Evolutionary conservation across 768 basidiomycete species (phyloP).

Genomic region (Exidia glandulosa): DNA sequence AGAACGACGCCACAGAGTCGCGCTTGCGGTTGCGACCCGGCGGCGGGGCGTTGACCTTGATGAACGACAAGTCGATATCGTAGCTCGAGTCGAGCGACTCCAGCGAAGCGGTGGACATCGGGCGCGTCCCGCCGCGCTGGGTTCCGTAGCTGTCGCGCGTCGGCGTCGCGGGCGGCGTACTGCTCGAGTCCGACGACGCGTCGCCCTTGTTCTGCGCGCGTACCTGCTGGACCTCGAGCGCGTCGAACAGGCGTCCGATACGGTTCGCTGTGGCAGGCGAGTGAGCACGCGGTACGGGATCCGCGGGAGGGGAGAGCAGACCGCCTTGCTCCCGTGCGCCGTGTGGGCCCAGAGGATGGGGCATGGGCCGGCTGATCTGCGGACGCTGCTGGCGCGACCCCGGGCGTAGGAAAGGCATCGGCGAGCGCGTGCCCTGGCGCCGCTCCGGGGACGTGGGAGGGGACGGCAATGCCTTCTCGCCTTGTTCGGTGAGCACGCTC

Average conservation of each 20-base stretch:
- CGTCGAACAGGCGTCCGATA: background rate
- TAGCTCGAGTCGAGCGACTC: background rate
- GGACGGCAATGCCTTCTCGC: background rate
- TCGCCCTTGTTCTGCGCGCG: background rate
- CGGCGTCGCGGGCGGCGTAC: background rate
- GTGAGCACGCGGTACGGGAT: background rate
- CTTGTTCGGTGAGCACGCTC: no score
- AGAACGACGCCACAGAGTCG: slow-evolving; percentile 27
- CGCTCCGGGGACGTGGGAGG: background rate
- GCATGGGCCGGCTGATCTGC: background rate
- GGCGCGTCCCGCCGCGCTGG: background rate
- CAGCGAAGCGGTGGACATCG: background rate
- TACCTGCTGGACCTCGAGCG: background rate
- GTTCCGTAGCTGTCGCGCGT: background rate
- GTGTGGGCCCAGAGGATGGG: background rate
- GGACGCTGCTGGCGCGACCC: background rate
- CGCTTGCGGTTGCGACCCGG: slow-evolving; percentile 10
- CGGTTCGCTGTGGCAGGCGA: background rate
- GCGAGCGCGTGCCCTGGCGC: background rate
- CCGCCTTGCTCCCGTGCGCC: background rate
- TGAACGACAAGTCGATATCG: background rate
- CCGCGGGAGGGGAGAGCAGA: background rate
- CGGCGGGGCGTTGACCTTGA: background rate
- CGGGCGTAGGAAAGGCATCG: background rate
- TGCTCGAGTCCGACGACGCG: background rate